Base-by-base conservation (phyloP, 768 basidiomycete species). In the Hericium rajendrae region DNA sequence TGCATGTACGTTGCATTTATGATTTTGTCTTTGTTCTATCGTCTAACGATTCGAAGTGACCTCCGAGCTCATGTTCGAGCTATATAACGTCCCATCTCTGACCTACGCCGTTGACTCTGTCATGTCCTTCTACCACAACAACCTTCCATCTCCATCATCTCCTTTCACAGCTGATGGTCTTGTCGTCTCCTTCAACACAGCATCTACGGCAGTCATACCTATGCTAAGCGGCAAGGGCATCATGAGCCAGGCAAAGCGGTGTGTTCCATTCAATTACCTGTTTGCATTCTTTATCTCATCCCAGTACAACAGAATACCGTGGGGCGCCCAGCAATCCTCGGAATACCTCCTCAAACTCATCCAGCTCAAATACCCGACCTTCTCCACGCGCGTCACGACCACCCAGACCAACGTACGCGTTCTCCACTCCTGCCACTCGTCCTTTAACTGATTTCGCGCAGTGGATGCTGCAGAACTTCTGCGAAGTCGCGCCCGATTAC, bases 31-130 rank as follows among this genome's bases (percentile, higher is more conserved):
- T 26, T 26, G 28, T 20, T 24, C 48, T 57, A 54, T 12, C 12
- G 11, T 52, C 40, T 37, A 6, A 41, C 28, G 0, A 8, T 32
- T 38, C 48, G 48, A 65, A 94, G 92, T 97, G 56, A 95, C 94
- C 9, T 94, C 94, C 0, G 97, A 99, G 66, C 83, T 99, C 32
- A 82, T 99, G 72, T 99, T 99, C 67, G 97, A 99, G 72, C 79
- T 84, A 48, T 99, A 98, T 68, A 77, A 78, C 4, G 91, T 86
- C 4, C 94, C 95, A 1, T 84, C 86, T 5, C 76, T 97, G 50
- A 76, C 89, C 4, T 98, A 90, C 72, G 91, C 89, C 55, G 75
- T 97, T 57, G 97, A 99, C 66, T 85, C 88, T 11, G 72, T 93
- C 59, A 91, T 97, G 82, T 93, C 94, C 3, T 94, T 97, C 68